A percentile compares a stretch with the other conserved stretches of the same genome.
Conservation (phyloP, 441 rosid species). For the Daphne laureola region DNA sequence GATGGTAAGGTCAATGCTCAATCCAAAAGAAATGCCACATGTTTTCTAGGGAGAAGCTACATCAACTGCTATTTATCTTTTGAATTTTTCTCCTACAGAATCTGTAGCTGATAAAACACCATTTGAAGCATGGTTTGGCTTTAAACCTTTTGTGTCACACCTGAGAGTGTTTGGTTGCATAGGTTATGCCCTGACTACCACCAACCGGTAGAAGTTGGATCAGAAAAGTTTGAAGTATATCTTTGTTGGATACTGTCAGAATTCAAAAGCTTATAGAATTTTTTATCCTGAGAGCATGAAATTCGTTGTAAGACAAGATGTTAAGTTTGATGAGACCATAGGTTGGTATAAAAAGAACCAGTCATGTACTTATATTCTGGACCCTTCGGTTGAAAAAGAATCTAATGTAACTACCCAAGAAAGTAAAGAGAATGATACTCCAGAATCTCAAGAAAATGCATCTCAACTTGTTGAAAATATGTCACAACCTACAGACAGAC, state of each 20-base stretch:
- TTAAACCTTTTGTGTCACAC: not conserved
- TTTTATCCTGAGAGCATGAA: not conserved
- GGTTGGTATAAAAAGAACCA: too few relatives aligned
- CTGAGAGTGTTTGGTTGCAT: slow-evolving; percentile 2
- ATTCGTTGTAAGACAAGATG: not conserved
- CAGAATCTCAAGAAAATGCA: too few relatives aligned
- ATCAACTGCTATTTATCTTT: too few relatives aligned
- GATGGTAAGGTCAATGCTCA: not conserved
- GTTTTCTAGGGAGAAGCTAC: too few relatives aligned
- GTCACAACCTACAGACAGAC: too few relatives aligned
- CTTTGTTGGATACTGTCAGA: not conserved
- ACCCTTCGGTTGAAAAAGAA: too few relatives aligned
- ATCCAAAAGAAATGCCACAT: not conserved
- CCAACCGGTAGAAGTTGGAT: not conserved
- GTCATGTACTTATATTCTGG: too few relatives aligned
- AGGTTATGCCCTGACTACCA: slow-evolving; percentile 1
- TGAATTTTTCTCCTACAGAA: too few relatives aligned
- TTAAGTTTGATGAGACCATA: not conserved
- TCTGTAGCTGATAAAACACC: not conserved
- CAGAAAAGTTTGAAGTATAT: not conserved
- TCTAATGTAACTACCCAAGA: too few relatives aligned
- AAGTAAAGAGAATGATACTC: too few relatives aligned
- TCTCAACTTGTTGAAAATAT: too few relatives aligned
- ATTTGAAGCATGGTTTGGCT: not conserved
- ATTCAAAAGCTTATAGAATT: not conserved